Evolutionary conservation across 2,329 filamentous ascomycete species (phyloP).

Genomic region (Neopestalotiopsis sp.): DNA sequence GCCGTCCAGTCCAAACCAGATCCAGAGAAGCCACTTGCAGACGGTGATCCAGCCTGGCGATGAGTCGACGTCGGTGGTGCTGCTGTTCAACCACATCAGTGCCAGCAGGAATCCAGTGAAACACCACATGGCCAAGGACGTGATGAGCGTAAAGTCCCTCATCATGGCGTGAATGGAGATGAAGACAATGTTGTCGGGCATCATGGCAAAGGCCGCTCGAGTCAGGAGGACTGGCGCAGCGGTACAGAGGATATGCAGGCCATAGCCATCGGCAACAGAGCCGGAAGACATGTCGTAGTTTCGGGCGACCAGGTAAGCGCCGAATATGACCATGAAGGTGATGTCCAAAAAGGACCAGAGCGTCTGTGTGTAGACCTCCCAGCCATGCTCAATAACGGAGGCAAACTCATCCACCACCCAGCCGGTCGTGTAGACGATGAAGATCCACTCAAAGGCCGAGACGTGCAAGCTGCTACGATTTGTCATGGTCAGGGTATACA

Average conservation of each 20-base stretch:
- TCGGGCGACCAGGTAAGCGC: constrained; percentile 65
- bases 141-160: constrained; percentile 72
- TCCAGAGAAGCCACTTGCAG: constrained; percentile 79
- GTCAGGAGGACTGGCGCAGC: constrained; percentile 74
- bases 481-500: constrained; percentile 71
- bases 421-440: constrained; percentile 68
- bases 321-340: constrained; percentile 69
- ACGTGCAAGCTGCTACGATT: constrained; percentile 55
- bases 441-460: constrained; percentile 61
- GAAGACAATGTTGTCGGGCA: constrained; percentile 79
- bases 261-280: constrained; percentile 56
- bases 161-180: constrained; percentile 78
- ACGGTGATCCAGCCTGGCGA: constrained; percentile 57
- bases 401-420: constrained; percentile 73
- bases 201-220: constrained; percentile 73
- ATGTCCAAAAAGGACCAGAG: constrained; percentile 78
- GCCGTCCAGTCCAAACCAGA: constrained; percentile 78
- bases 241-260: constrained; percentile 69
- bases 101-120: constrained; percentile 75
- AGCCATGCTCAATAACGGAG: constrained; percentile 68
- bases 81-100: constrained; percentile 66
- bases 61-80: constrained; percentile 32
- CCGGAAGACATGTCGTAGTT: constrained; percentile 58
- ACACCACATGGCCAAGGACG: constrained; percentile 69
- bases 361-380: constrained; percentile 75